Base-by-base conservation (phyloP, 768 basidiomycete species). In the Phaeotremella fagi region DNA sequence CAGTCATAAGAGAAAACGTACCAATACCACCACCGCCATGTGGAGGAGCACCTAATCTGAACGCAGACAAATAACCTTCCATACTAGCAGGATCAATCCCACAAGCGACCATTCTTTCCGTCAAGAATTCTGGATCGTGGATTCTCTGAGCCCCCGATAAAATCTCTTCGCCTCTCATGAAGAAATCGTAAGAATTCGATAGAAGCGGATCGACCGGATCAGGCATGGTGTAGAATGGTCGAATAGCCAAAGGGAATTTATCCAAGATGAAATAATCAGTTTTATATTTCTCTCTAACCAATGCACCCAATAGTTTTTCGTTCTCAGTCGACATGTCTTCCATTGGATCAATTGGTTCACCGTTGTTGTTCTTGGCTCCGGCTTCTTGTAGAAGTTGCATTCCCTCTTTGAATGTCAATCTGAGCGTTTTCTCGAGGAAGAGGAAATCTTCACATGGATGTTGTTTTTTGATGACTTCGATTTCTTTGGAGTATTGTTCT, bases 221-320 rank as follows among this genome's bases (percentile, higher is more conserved):
- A 52, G 92, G 88, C 95, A 99, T 98, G 50, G 95, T 99, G 77
- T 99, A 99, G 78, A 99, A 99, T 2, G 95, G 95, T 50, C 95
- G 87, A 54, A 98, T 83, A 31, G 81, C 86, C 75, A 92, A 80
- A 3, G 95, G 95, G 82, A 98, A 99, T 76, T 98, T 99, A 81
- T 99, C 95, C 63, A 99, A 85, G 75, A 98, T 98, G 78, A 87
- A 99, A 79, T 97, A 99, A 76, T 99, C 95, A 41, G 90, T 97
- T 66, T 90, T 84, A 73, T 95, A 94, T 76, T 95, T 97, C 47
- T 83, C 85, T 71, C 85, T 88, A 65, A 99, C 84, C 49, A 98
- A 78, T 44, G 85, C 79, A 20, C 95, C 95, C 31, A 99, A 85
- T 55, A 86, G 81, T 78, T 87, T 94, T 77, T 99, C 95, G 71